These are phyloP conservation scores for Xylaria grammica DNA, from an alignment of 495 filamentous ascomycete species.

Conservation along the genomic window DNA sequence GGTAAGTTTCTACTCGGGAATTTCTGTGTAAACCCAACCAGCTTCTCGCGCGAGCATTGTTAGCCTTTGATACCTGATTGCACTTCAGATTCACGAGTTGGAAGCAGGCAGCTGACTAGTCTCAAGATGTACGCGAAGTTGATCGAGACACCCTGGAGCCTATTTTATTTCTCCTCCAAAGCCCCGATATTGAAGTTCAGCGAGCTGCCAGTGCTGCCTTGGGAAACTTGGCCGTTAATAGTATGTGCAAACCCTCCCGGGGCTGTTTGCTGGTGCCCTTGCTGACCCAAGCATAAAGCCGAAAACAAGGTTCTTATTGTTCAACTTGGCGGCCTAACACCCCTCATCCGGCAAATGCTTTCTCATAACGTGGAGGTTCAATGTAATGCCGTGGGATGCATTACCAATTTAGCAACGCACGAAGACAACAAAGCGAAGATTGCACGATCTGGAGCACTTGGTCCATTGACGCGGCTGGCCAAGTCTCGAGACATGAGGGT, in stretches of 20 bases:
- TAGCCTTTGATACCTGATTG: background rate
- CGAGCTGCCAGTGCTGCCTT: slow-evolving; percentile 94
- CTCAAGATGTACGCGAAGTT: slow-evolving; percentile 90
- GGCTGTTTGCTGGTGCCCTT: slow-evolving; percentile 2
- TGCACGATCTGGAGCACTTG: slow-evolving; percentile 89
- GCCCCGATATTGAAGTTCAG: slow-evolving; percentile 95
- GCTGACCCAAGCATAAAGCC: slow-evolving; percentile 60
- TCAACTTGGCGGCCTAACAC: slow-evolving; percentile 83
- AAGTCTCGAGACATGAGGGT: slow-evolving; percentile 99
- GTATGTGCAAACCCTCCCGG: slow-evolving; percentile 58
- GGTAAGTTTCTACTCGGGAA: slow-evolving; percentile 61
- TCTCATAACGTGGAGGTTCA: slow-evolving; percentile 99
- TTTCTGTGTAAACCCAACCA: background rate
- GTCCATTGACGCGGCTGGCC: slow-evolving; percentile 85
- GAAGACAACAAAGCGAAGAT: slow-evolving; percentile 99
- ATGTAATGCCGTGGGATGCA: slow-evolving; percentile 98
- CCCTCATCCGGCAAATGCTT: slow-evolving; percentile 97
- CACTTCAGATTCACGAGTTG: background rate
- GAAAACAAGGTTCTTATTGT: slow-evolving; percentile 98
- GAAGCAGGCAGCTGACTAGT: slow-evolving; percentile 25
- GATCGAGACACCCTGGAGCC: slow-evolving; percentile 93
- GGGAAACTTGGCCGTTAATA: slow-evolving; percentile 95
- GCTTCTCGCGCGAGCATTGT: background rate
- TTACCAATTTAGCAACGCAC: slow-evolving; percentile 96
- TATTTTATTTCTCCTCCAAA: slow-evolving; percentile 93